Evolutionary conservation across 495 filamentous ascomycete genomes (phyloP), one percentile per base, ranked within the genome.

Genomic region (Podospora tetraspora): DNA sequence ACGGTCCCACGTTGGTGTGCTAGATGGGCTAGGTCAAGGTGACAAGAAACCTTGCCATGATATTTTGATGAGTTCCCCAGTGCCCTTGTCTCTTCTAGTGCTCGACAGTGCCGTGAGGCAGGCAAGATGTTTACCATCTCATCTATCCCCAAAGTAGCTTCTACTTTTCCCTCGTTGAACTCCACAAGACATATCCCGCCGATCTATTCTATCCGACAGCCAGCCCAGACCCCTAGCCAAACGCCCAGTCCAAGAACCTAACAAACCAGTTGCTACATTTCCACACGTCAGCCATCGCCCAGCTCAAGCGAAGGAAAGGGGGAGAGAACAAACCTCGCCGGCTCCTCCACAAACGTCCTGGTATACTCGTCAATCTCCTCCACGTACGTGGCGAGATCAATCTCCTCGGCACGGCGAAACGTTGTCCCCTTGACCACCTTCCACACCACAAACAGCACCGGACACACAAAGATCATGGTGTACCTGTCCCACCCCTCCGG

Each of bases 281-380:
- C 29, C 8, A 11, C 57, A 2, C 16, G 67, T 74, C 63, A 71
- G 65, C 1, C 19, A 52, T n/a, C 19, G 7, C 16, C 13, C 19
- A 60, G 57, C 9, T 5, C 66, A 16, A 16, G 21, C 12, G 24
- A 43, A 6, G 21, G 11, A 8, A 3, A 66, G 32, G 7, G 21
- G 34, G 60, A 23, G 21, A 37, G 12, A 24, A 74, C 81, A 77
- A 80, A 91, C 90, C 78, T 87, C 5, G 90, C 81, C 4, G 83
- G 85, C 22, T 25, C 68, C 13, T 84, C 80, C 13, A 91, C 80
- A 77, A 84, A 93, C 61, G 85, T 88, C 37, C 80, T 79, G 16
- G 87, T 86, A 73, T 95, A 94, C 68, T 90, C 87, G 63, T 92
- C 91, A 68, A 95, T 88, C 72, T 90, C 88, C 9, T 85, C 87